Percentiles rank a stretch among this genome's conserved stretches.
phyloP scores from a whole-genome alignment of 495 filamentous ascomycete genomes.

The Neurospora intermedia region DNA sequence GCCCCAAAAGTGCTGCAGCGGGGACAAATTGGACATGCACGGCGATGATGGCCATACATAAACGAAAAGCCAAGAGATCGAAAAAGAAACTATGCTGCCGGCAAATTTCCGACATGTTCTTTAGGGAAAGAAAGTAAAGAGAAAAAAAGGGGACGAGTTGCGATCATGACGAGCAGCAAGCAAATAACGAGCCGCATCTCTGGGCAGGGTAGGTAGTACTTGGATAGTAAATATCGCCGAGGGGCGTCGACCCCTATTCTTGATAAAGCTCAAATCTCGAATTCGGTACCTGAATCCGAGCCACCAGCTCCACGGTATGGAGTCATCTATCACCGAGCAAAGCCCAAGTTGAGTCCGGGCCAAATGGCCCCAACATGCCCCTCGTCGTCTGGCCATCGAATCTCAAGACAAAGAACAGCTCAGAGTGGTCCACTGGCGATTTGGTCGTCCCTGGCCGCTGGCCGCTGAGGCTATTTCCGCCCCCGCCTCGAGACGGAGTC shows the following conservation, averaged over 20 bases:
- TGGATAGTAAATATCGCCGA: neutral
- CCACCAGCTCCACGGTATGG: neutral
- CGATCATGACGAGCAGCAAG: neutral
- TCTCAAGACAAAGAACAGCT: neutral
- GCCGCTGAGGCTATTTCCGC: neutral
- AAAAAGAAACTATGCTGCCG: neutral
- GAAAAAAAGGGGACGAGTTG: neutral
- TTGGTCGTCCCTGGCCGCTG: neutral
- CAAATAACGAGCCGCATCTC: neutral
- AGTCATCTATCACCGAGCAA: neutral
- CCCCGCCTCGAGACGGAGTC: neutral
- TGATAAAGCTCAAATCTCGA: neutral
- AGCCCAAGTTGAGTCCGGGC: neutral
- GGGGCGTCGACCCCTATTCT: neutral
- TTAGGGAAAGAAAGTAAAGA: neutral
- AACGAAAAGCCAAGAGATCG: neutral
- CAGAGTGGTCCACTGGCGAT: neutral
- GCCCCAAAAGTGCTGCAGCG: neutral
- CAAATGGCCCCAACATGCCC: neutral
- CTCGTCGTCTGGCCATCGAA: neutral
- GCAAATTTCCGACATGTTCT: neutral
- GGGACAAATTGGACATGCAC: neutral
- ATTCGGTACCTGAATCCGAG: neutral
- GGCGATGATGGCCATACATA: neutral
- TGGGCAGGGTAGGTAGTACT: neutral